These are phyloP conservation scores for Fusarium cyanostomum DNA, from an alignment of 2,329 filamentous ascomycete species.

Conservation along the genomic window DNA sequence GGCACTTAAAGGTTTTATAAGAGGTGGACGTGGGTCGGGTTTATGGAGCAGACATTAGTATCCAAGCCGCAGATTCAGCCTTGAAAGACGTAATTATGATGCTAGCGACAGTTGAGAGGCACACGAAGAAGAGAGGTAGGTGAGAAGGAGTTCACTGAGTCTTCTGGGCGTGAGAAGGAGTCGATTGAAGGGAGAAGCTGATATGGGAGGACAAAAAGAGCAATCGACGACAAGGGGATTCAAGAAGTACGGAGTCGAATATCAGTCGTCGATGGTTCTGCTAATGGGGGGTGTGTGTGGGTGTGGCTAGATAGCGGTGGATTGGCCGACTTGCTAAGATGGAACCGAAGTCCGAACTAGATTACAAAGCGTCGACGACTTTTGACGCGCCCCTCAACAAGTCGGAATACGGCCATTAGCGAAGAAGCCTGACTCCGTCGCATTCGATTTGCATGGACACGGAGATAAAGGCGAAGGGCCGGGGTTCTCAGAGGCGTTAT, in stretches of 20 bases:
- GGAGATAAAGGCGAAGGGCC: slow-evolving; percentile 10
- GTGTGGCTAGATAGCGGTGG: slow-evolving; percentile 21
- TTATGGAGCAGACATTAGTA: background rate
- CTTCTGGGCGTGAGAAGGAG: slow-evolving; percentile 12
- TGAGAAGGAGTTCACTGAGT: background rate
- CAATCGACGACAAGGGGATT: slow-evolving; percentile 9
- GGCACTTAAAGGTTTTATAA: background rate
- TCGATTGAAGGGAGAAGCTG: background rate
- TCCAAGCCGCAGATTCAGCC: background rate
- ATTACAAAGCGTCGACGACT: slow-evolving; percentile 33
- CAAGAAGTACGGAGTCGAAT: slow-evolving; percentile 18
- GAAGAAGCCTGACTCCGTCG: background rate
- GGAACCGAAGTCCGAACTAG: slow-evolving; percentile 12
- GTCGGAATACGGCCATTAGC: slow-evolving; percentile 31
- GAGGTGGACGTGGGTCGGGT: background rate
- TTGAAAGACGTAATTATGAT: background rate
- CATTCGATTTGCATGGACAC: slow-evolving; percentile 1
- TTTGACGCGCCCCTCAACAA: slow-evolving; percentile 7
- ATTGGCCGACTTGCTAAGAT: slow-evolving; percentile 7
- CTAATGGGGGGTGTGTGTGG: slow-evolving; percentile 9
- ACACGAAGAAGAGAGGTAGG: background rate
- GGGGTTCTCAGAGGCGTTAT: slow-evolving; percentile 8
- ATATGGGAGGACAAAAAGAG: slow-evolving; percentile 13
- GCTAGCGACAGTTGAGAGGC: background rate
- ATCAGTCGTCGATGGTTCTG: slow-evolving; percentile 16